Evolutionary conservation across 495 filamentous ascomycete genomes (phyloP), one percentile per base, ranked within the genome.

Genomic region (Trichocladium uniseriatum): DNA sequence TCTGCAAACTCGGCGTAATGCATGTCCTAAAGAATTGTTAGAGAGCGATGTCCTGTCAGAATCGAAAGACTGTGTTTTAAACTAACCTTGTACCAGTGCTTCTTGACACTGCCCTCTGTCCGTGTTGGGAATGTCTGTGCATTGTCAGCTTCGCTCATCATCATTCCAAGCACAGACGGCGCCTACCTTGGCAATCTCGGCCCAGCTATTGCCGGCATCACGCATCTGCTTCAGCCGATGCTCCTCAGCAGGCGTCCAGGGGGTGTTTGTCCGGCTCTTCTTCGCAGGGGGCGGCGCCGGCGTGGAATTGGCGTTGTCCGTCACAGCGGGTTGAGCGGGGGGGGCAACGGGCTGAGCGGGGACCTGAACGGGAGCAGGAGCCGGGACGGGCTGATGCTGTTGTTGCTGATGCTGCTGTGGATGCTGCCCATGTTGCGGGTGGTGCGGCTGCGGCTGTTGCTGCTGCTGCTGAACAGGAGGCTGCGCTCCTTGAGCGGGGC

Each of bases 1-100:
- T 96, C 92, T 40, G 86, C 92, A 61, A 98, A 98, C 63, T 98
- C 92, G 45, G 92, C 92, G 66, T 98, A 97, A 61, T 98, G 92
- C 92, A 98, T 98, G 60, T 97, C 92, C 78, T 32, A 10, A 11
- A 10, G 10, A 2, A 6, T 2, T 32, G 31, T 32, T 32, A 32
- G 10, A 10, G 10, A 11, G 31, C 31, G 9, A 32, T 4, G 8
- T 27, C 8, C 8, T 27, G 31, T 29, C 5, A 10, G 31, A 3
- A 11, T 32, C 9, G 9, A 29, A 29, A 5, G 10, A 32, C 9
- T 5, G 3, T 10, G 11, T 32, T 2, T 5, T 10, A 10, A 32
- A 32, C 31, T 14, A 11, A 32, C 31, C 31, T 98, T 98, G 65
- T 98, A 98, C 92, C 92, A 98, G 66, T 98, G 92, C 71, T 98